Evolutionary conservation across 177 flowering plant species (phyloP).

Genomic region (Telopea speciosissima): DNA sequence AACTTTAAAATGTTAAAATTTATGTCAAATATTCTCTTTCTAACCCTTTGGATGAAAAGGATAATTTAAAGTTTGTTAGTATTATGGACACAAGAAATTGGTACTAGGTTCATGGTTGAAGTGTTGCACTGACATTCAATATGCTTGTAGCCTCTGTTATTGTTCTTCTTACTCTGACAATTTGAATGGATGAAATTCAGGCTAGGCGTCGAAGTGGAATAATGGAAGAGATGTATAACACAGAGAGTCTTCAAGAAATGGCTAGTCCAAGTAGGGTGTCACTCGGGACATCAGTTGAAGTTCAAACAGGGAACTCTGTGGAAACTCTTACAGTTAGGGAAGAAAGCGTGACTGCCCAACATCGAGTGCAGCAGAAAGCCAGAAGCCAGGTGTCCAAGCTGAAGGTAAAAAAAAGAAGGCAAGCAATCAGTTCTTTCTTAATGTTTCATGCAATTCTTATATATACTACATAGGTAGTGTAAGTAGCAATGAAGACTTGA

Average conservation of each 20-base stretch:
- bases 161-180: neutral
- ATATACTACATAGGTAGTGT: too few relatives aligned
- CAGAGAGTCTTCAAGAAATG: conserved; percentile 16
- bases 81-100: neutral
- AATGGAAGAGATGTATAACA: conserved; percentile 7
- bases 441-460: neutral
- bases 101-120: neutral
- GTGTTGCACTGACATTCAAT: neutral
- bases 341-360: conserved; percentile 23
- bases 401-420: conserved; percentile 38
- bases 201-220: conserved; percentile 30
- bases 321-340: conserved; percentile 30
- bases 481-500: neutral
- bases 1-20: too few relatives aligned
- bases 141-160: too few relatives aligned
- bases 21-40: too few relatives aligned
- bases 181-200: conserved; percentile 32
- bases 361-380: conserved; percentile 30
- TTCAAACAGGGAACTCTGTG: conserved; percentile 61
- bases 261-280: conserved; percentile 48
- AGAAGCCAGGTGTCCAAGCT: conserved; percentile 32
- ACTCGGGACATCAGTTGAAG: conserved; percentile 66
- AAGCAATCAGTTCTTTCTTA: neutral
- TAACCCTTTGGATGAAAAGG: too few relatives aligned
- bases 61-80: too few relatives aligned